These are phyloP conservation scores for Notholithocarpus densiflorus DNA, from an alignment of 306 rosid species.

Conservation along the genomic window DNA sequence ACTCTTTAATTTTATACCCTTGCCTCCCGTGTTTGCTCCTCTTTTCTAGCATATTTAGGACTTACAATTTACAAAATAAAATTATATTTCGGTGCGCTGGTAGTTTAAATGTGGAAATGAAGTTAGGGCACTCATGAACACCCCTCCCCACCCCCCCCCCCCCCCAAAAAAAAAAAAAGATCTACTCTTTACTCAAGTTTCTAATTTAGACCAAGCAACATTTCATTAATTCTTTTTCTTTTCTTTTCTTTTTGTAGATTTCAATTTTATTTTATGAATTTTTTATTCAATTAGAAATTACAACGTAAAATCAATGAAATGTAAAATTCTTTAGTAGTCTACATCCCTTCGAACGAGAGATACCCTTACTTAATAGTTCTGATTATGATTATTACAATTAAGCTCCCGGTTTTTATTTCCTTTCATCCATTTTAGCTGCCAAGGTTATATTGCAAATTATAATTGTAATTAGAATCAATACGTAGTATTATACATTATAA, in stretches of 20 bases:
- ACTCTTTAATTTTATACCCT: not conserved
- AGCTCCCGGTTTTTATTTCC: not conserved
- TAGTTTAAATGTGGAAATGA: not conserved
- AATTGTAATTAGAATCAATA: not conserved
- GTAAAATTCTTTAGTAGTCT: too few relatives aligned
- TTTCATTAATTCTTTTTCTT: too few relatives aligned
- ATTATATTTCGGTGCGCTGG: not conserved
- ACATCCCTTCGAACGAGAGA: too few relatives aligned
- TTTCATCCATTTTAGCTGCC: not conserved
- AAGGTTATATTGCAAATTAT: not conserved
- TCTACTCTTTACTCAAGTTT: too few relatives aligned
- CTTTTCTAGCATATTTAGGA: not conserved
- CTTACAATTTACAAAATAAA: not conserved
- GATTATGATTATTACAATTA: not conserved
- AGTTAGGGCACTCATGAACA: not conserved
- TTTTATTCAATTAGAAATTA: too few relatives aligned
- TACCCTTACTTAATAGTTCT: not conserved
- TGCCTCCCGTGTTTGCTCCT: not conserved
- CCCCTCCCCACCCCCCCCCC: too few relatives aligned
- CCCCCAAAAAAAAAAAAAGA: too few relatives aligned
- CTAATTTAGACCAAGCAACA: too few relatives aligned
- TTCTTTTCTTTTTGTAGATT: too few relatives aligned
- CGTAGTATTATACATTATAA: not conserved
- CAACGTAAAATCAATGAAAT: too few relatives aligned
- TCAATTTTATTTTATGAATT: too few relatives aligned